Evolutionary conservation across 2,329 filamentous ascomycete genomes (phyloP), one percentile per base, ranked within the genome.

Genomic region (Botrytis elliptica): DNA sequence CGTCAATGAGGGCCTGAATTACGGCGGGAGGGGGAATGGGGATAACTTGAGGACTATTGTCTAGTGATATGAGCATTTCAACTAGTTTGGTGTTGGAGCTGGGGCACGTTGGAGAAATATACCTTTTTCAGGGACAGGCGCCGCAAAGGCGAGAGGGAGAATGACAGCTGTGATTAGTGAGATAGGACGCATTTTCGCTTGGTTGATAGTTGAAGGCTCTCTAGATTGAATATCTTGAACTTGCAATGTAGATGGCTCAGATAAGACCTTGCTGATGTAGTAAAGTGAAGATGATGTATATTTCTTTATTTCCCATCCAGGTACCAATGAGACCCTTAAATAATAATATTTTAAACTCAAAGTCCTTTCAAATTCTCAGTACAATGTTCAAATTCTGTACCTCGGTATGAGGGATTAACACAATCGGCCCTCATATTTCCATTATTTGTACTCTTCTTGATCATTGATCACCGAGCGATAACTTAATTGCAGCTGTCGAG

Each of bases 91-190:
- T n/a, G 14, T 55, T 7, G 2, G 46, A n/a, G 5, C 38, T 22
- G 38, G 16, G n/a, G 2, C 12, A 18, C 14, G 10, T 5, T 18
- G 29, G 4, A 8, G 2, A 4, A 25, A 8, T 18, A 25, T 65
- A 65, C 20, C 29, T 42, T 38, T 14, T 33, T 36, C 44, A 42
- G 59, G 59, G 4, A 71, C n/a, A 10, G 70, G 70, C 10, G 70
- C 62, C 16, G 70, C 46, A 44, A 72, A 62, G 33, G n/a, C 8
- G n/a, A 72, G 62, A 14, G 70, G 70, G 6, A 72, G 38, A 22
- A 67, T 49, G 7, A 18, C 3, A 33, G 62, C 38, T 14, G 62
- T 20, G 46, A 72, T 36, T 38, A 72, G n/a, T 33, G 62, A 42
- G 22, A 66, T 59, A 8, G 38, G 22, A 46, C 29, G 70, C 70